Evolutionary conservation across 2,329 filamentous ascomycete species (phyloP).

Genomic region (Rutstroemia sp.): DNA sequence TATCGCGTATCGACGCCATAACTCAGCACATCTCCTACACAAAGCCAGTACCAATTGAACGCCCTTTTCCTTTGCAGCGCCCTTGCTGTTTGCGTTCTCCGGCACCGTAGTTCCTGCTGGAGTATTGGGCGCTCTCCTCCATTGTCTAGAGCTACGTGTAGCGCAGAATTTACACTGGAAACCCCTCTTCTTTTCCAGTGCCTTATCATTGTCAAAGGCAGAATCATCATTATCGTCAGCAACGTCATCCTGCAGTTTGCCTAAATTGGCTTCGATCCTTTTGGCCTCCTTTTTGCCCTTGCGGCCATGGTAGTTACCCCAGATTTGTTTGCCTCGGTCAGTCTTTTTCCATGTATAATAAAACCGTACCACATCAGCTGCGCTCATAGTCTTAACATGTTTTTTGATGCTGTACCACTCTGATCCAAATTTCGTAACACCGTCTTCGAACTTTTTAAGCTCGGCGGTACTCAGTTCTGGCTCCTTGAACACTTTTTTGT

Average conservation of each 20-base stretch:
- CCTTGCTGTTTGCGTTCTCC: constrained; percentile 55
- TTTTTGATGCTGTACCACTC: constrained; percentile 78
- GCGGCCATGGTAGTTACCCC: constrained; percentile 80
- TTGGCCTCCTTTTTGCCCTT: constrained; percentile 86
- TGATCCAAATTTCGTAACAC: constrained; percentile 80
- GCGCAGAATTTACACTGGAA: constrained; percentile 95
- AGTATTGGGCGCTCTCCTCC: constrained; percentile 80
- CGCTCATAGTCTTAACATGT: constrained; percentile 75
- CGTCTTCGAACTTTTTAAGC: constrained; percentile 86
- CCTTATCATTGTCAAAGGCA: constrained; percentile 84
- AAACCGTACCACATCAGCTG: constrained; percentile 77
- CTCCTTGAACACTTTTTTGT: constrained; percentile 72
- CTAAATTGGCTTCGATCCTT: constrained; percentile 60
- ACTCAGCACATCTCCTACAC: constrained; percentile 80
- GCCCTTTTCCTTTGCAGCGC: constrained; percentile 64
- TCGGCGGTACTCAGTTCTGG: constrained; percentile 73
- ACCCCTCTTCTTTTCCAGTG: constrained; percentile 65
- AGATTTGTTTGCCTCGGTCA: constrained; percentile 73
- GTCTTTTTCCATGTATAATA: constrained; percentile 99
- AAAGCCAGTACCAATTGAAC: constrained; percentile 71
- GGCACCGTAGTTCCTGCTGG: constrained; percentile 62
- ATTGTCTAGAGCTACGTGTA: constrained; percentile 74
- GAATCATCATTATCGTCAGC: constrained; percentile 92
- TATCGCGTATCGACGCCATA: constrained; percentile 94
- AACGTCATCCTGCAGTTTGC: constrained; percentile 83